A percentile compares a stretch with the other conserved stretches of the same genome.
These are phyloP conservation scores for Calonectria pteridis DNA, from an alignment of 2,329 filamentous ascomycete species.

Conservation along the genomic window DNA sequence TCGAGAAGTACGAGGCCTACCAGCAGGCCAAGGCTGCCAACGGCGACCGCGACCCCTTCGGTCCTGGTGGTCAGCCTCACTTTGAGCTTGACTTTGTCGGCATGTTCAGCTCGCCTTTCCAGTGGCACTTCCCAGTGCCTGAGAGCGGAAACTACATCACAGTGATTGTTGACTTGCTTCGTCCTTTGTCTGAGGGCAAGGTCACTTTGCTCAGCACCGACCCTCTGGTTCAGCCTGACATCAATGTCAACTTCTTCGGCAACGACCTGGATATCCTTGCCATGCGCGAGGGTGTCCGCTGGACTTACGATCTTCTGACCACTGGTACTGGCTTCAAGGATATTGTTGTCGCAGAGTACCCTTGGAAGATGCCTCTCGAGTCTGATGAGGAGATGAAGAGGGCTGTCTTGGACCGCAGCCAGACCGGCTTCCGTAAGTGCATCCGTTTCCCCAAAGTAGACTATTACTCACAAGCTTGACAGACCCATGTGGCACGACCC, in stretches of 20 bases:
- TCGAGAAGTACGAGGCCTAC: slow-evolving; percentile 64
- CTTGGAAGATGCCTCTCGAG: slow-evolving; percentile 70
- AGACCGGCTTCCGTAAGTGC: slow-evolving; percentile 65
- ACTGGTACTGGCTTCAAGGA: slow-evolving; percentile 69
- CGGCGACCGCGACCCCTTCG: slow-evolving; percentile 64
- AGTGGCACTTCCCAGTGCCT: slow-evolving; percentile 60
- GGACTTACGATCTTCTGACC: slow-evolving; percentile 68
- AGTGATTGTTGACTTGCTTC: slow-evolving; percentile 64
- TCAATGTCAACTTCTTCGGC: slow-evolving; percentile 71
- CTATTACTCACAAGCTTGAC: slow-evolving; percentile 28
- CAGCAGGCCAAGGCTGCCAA: slow-evolving; percentile 55
- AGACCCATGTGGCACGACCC: slow-evolving; percentile 67
- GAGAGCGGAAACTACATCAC: slow-evolving; percentile 64
- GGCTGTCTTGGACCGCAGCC: slow-evolving; percentile 67
- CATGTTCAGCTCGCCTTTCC: slow-evolving; percentile 65
- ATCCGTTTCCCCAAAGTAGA: not conserved
- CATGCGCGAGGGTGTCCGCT: slow-evolving; percentile 69
- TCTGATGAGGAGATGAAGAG: slow-evolving; percentile 68
- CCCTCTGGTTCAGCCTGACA: slow-evolving; percentile 68
- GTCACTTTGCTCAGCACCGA: slow-evolving; percentile 69
- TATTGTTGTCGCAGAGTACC: slow-evolving; percentile 66
- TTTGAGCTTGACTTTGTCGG: slow-evolving; percentile 73
- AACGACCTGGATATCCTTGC: slow-evolving; percentile 69
- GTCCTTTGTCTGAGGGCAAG: slow-evolving; percentile 60
- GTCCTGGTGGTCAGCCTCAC: slow-evolving; percentile 68